Base-by-base conservation (phyloP, 1,284 basidiomycete species). In the Ustilago sp. region DNA sequence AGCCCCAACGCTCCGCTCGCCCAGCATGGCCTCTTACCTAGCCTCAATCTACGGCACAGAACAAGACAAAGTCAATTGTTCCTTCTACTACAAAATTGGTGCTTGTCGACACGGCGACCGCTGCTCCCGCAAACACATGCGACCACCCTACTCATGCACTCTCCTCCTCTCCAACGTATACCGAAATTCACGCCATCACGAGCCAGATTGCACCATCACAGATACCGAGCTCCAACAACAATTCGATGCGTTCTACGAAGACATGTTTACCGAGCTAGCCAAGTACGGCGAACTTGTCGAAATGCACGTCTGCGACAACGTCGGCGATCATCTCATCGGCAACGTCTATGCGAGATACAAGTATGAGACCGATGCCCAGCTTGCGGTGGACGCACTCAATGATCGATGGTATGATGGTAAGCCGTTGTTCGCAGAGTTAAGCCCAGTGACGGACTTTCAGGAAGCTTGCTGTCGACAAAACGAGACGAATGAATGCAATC, bases 321-420 rank as follows among this genome's bases (percentile, higher is more conserved):
- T 99, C 35, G 97, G 97, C 32, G 97, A 99, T 86, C 97, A 99
- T 86, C 89, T 99, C 51, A 95, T 98, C 83, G 97, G 97, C 34
- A 99, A 99, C 84, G 97, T 99, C 1, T 99, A 99, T 85, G 97
- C 95, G 12, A 90, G 97, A 50, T 99, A 94, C 86, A 95, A 98
- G 85, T 97, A 93, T 93, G 97, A 99, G 88, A 94, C 95, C 0
- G 97, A 99, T 86, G 97, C 97, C 8, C 93, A 95, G 85, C 88
- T 91, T 48, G 96, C 97, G 0, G 94, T 98, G 11, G 94, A 97
- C 82, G 93, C 90, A 70, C 88, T 98, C 74, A 98, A 98, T 83
- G 93, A 96, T 83, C 90, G 96, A 31, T 99, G 97, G 97, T 99
- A 98, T 89, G 94, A 94, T 82, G 94, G 94, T 92, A 86, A 81